Evolutionary conservation across 164 flowering plant genomes (phyloP), one percentile per base, ranked within the genome.

Genomic region (Stephania yunnanensis): DNA sequence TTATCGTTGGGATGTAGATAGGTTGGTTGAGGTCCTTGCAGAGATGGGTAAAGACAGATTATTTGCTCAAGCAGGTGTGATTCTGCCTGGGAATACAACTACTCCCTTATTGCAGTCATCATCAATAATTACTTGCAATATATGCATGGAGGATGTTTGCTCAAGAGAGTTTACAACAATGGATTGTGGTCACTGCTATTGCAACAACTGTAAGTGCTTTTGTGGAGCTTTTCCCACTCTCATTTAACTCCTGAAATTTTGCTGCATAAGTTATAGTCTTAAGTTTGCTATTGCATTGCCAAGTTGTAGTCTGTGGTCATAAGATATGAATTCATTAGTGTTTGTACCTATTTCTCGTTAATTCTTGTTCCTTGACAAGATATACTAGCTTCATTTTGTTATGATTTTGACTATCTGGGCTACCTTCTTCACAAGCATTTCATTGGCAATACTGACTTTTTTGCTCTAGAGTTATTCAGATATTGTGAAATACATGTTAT

Each of bases 121-220:
- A n/a, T 61, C 84, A 20, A 75, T 74, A 15, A 45, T 86, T 36
- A 79, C 72, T 29, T 93, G 98, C 71, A 78, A 80, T 70, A 85
- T 93, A 53, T 93, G 98, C 80, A 82, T 85, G 61, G 93, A 88
- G 50, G 92, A 90, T 11, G 76, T 87, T 25, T 22, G 87, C 45
- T 63, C 85, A 9, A 75, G 77, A 30, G 81, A 81, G 70, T 78
- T 85, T 52, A 89, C 93, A 1, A 78, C 77, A 76, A 89, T 93
- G 98, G 98, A 91, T 71, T 93, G 98, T 78, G 87, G 95, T 76
- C 98, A 93, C 82, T 84, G 82, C 83, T 93, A 86, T 80, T 93
- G 98, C 87, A 87, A 93, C 73, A 74, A 78, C 12, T 92, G 97
- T 92, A 80, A 89, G 92, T 46, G 71, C 75, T 77, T 58, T 71